Evolutionary conservation across 129 eudicot genomes (phyloP).

Genomic region (Chrysanthemum lavandulifolium): DNA sequence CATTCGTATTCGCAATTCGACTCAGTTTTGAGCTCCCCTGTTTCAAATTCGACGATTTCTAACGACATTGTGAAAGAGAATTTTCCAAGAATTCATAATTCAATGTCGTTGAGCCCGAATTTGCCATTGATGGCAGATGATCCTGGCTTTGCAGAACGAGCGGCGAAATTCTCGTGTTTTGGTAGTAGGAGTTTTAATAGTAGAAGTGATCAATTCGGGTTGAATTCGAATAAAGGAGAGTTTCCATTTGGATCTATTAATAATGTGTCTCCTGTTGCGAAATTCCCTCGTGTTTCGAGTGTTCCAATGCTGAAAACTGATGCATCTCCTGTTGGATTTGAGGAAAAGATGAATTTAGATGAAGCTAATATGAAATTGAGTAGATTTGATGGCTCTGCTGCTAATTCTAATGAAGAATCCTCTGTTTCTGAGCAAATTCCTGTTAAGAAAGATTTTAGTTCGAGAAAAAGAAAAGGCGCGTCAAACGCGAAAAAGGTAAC

Average conservation of each 20-base stretch:
- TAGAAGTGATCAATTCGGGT: constrained; percentile 38
- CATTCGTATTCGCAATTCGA: constrained; percentile 51
- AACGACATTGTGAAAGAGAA: constrained; percentile 42
- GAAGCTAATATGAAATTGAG: constrained; percentile 32
- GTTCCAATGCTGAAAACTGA: constrained; percentile 55
- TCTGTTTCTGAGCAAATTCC: constrained; percentile 42
- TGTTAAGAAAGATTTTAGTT: constrained; percentile 33
- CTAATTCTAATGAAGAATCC: constrained; percentile 36
- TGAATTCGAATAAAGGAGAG: constrained; percentile 29
- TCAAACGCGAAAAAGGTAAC: constrained; percentile 39
- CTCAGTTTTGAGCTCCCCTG: constrained; percentile 48
- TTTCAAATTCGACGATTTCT: constrained; percentile 37
- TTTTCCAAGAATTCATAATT: constrained; percentile 38
- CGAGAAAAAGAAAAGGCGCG: constrained; percentile 64
- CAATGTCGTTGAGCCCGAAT: constrained; percentile 40
- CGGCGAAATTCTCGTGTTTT: constrained; percentile 88
- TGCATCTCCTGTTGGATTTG: constrained; percentile 37
- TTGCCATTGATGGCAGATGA: constrained; percentile 58
- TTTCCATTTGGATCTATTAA: constrained; percentile 29
- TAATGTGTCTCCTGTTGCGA: constrained; percentile 31
- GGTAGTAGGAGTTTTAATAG: constrained; percentile 82
- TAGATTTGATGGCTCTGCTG: constrained; percentile 33
- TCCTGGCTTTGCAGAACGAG: constrained; percentile 88
- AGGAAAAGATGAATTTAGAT: constrained; percentile 40
- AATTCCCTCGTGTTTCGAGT: constrained; percentile 61